These are phyloP conservation scores for Hemileccinum rubropunctum DNA, from an alignment of 768 basidiomycete genomes.

Conservation along the genomic window DNA sequence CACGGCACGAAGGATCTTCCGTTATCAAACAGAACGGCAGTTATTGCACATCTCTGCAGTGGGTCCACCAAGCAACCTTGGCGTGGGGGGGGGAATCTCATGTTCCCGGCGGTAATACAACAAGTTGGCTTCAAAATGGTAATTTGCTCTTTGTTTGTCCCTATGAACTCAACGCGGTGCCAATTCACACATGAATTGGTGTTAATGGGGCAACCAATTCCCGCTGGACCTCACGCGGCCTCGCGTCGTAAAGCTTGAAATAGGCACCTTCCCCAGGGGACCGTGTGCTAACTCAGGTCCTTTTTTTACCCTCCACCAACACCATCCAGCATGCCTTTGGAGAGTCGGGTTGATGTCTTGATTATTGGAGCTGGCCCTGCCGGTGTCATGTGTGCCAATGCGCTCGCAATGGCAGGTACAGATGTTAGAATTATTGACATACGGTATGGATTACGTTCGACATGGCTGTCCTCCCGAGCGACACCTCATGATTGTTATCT, in stretches of 20 bases:
- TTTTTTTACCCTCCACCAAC: neutral
- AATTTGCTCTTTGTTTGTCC: too few relatives aligned
- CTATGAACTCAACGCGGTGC: too few relatives aligned
- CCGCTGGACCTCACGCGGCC: neutral
- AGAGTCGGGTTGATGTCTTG: conserved; percentile 43
- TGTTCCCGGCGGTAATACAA: too few relatives aligned
- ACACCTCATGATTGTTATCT: neutral
- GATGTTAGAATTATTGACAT: conserved; percentile 48
- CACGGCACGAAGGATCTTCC: too few relatives aligned
- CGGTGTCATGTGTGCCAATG: conserved; percentile 69
- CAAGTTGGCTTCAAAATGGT: too few relatives aligned
- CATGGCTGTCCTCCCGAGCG: neutral
- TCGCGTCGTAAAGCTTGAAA: neutral
- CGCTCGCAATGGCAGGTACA: conserved; percentile 41
- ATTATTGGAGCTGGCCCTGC: conserved; percentile 50
- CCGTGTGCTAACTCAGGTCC: neutral
- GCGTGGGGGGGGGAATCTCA: too few relatives aligned
- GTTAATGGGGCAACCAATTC: neutral
- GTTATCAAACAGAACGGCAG: too few relatives aligned
- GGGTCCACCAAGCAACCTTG: too few relatives aligned
- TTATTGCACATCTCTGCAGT: too few relatives aligned
- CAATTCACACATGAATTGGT: too few relatives aligned
- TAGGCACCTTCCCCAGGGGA: neutral
- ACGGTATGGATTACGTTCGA: conserved; percentile 28
- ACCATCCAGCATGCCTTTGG: conserved; percentile 15